phyloP scores from a whole-genome alignment of 257 asterid genomes.

The Solanum chiquidenum region DNA sequence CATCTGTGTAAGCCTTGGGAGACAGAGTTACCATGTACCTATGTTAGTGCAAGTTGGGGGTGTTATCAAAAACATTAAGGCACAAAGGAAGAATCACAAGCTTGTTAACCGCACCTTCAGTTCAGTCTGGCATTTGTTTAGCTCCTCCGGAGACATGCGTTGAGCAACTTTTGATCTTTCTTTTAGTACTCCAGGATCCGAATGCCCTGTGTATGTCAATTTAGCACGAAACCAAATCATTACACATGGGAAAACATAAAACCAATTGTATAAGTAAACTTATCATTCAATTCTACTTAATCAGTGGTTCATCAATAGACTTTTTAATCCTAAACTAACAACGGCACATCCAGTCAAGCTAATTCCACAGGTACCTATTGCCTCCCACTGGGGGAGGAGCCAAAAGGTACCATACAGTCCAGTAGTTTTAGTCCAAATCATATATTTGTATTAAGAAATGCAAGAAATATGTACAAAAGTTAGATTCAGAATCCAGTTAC shows the following conservation, averaged over 20 bases:
- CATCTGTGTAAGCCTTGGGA: neutral
- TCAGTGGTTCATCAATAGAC: neutral
- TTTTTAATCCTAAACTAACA: neutral
- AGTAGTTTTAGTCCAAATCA: neutral
- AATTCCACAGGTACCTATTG: neutral
- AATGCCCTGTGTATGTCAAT: slow-evolving; percentile 43
- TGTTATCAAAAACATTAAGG: neutral
- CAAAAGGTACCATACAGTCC: neutral
- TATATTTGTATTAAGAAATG: neutral
- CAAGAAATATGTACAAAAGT: neutral
- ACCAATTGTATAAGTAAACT: neutral
- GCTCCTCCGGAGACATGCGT: slow-evolving; percentile 51
- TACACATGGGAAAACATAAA: neutral
- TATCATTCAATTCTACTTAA: neutral
- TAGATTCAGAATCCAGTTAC: neutral
- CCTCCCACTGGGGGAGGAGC: neutral
- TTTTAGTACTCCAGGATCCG: slow-evolving; percentile 70
- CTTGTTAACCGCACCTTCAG: slow-evolving; percentile 32
- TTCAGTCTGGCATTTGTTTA: slow-evolving; percentile 55
- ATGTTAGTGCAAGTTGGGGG: neutral
- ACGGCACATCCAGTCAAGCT: neutral
- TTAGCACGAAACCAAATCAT: neutral
- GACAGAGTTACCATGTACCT: neutral
- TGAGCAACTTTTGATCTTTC: slow-evolving; percentile 44
- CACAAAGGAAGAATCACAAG: neutral